Evolutionary conservation across 352 stramenopile species (phyloP), one percentile per base, ranked within the genome.

Genomic region (Pythium phragmitis): DNA sequence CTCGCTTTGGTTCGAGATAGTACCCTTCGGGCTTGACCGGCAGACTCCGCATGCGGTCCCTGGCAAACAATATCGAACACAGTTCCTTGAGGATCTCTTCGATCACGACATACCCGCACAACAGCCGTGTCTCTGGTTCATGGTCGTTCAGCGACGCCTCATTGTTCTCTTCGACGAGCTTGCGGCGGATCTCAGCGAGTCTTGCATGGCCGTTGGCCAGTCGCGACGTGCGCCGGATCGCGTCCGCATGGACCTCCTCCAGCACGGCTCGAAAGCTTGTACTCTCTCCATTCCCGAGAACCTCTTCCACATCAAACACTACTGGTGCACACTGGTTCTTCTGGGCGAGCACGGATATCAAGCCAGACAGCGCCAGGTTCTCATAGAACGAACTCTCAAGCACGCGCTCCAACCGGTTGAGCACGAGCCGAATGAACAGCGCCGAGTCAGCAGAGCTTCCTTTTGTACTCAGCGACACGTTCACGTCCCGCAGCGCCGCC

Each of bases 41-140:
- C 37, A 96, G 66, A 19, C 70, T 87, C 41, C 80, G 79, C 26
- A 92, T 79, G 21, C 82, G 82, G 37, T 93, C 85, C 26, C 81
- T 82, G 1, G 85, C 83, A 53, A 94, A 92, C 3, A 94, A 67
- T 57, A 91, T 74, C 11, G 85, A 91, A 51, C 86, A 92, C 2
- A 96, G 73, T 64, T 96, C 87, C 64, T 94, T 94, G 3, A 96
- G 62, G 34, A 96, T 80, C 60, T 96, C 87, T 51, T 96, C 87
- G 17, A 96, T 65, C 36, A 96, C 76, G 26, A 94, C 74, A n/a
- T 82, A 93, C 0, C 80, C 83, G 28, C 81, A 88, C 13, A 95
- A 49, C 36, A 93, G 48, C 7, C 79, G 79, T 30, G 76, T 83
- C 54, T 92, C 80, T 4, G 75, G 71, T 43, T 91, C 84, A 48